These are phyloP conservation scores for Pseudogymnoascus sp. DNA, from an alignment of 2,329 filamentous ascomycete species.

Conservation along the genomic window DNA sequence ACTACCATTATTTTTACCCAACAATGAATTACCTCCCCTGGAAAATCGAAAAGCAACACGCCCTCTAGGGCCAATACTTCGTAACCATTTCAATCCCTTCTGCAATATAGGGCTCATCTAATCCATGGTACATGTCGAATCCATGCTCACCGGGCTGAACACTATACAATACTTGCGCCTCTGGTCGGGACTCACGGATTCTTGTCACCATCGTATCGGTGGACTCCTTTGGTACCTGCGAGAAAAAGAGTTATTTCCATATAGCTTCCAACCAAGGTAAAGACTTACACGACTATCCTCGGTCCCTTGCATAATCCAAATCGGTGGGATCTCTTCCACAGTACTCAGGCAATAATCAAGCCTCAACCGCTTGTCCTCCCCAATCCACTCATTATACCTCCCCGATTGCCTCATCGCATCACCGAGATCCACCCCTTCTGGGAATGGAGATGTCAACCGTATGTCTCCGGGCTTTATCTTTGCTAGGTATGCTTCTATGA, in stretches of 20 bases:
- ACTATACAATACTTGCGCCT: not conserved
- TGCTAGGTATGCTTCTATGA: not conserved
- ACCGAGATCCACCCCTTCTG: not conserved
- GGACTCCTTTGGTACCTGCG: not conserved
- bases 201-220: not conserved
- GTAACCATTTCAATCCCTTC: not conserved
- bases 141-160: conserved; percentile 13
- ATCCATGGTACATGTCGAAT: conserved; percentile 9
- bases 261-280: not conserved
- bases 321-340: not conserved
- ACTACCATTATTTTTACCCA: not conserved
- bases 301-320: not conserved
- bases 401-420: not conserved
- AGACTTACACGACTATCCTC: not conserved
- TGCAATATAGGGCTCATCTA: not conserved
- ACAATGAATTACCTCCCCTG: not conserved
- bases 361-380: not conserved
- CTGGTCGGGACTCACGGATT: not conserved
- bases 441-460: not conserved
- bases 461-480: not conserved
- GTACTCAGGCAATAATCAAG: not conserved
- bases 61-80: not conserved
- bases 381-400: not conserved
- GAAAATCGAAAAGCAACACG: not conserved
- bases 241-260: not conserved